Evolutionary conservation across 768 basidiomycete species (phyloP), one percentile per base, ranked within the genome.

Genomic region (Boletus subparvulus): DNA sequence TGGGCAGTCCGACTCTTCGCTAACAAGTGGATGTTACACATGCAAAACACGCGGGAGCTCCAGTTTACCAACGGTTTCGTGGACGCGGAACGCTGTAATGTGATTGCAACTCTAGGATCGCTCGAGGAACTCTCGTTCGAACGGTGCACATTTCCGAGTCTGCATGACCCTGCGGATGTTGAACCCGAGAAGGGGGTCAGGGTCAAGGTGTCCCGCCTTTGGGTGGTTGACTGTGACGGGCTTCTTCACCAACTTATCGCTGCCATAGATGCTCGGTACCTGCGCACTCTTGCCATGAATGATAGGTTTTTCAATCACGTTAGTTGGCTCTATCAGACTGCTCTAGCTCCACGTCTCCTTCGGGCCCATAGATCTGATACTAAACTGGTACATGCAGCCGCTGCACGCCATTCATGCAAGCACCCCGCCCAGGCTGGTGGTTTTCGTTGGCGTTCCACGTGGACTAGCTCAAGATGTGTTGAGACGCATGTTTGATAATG

Each of bases 91-190:
- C 50, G 66, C 44, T 66, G 69, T 60, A 1, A 36, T 7, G 56
- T 43, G 9, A 56, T 71, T 6, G 41, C 50, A n/a, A 6, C 41
- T 3, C 40, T 67, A 3, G 21, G 19, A 4, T 41, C 28, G n/a
- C 69, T 69, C 43, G 52, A 65, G 41, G 19, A 41, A 8, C 59
- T 69, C 2, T 36, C 45, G 13, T 71, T 71, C 28, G 0, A 39
- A 0, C 0, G 0, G 3, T 64, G 62, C 48, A 0, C 0, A 0
- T 60, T 64, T 51, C 26, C 9, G 28, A 21, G 21, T 21, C 6
- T 48, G n/a, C 19, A 12, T 0, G 47, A 36, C 11, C 50, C 52
- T 12, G 44, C 53, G 8, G 55, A 55, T 9, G 42, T 30, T 3
- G 26, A 26, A 4, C 43, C 47, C 1, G 50, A 17, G 7, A 28